These are phyloP conservation scores for Globisporangium barbulae DNA, from an alignment of 352 stramenopile genomes.

Conservation along the genomic window DNA sequence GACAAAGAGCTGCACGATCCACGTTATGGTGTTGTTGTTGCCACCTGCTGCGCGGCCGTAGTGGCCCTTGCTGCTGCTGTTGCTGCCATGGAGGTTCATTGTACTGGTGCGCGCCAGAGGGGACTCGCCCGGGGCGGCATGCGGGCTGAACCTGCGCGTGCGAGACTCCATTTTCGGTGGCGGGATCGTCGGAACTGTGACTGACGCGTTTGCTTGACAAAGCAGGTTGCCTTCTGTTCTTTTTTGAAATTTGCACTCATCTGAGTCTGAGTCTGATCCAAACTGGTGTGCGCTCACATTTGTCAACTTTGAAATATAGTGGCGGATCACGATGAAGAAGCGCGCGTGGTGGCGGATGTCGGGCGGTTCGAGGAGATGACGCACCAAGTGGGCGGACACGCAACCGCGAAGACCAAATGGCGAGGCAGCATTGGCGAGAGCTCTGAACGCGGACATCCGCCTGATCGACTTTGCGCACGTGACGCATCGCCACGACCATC, in stretches of 20 bases:
- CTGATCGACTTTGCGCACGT: slow-evolving; percentile 87
- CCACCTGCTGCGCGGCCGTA: not conserved
- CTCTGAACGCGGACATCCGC: slow-evolving; percentile 46
- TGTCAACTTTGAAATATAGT: too few species aligned
- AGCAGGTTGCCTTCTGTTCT: too few species aligned
- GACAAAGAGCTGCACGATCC: slow-evolving; percentile 42
- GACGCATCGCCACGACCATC: slow-evolving; percentile 32
- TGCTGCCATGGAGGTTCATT: not conserved
- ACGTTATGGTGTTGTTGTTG: slow-evolving; percentile 23
- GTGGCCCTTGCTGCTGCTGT: not conserved
- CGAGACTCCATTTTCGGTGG: slow-evolving; percentile 41
- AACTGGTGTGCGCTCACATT: too few species aligned
- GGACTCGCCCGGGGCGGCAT: slow-evolving; percentile 13
- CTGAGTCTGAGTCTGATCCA: too few species aligned
- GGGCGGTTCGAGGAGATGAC: too few species aligned
- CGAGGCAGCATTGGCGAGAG: not conserved
- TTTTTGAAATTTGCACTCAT: too few species aligned
- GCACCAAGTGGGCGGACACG: too few species aligned
- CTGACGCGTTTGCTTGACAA: too few species aligned
- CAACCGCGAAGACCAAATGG: slow-evolving; percentile 5
- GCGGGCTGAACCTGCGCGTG: slow-evolving; percentile 25
- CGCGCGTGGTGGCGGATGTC: too few species aligned
- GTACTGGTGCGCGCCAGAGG: slow-evolving; percentile 4
- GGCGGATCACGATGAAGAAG: too few species aligned
- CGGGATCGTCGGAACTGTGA: too few species aligned